Percentiles rank a stretch among this genome's conserved stretches.
Conservation (phyloP, 2,329 filamentous ascomycete species). For the Botrytis galanthina region DNA sequence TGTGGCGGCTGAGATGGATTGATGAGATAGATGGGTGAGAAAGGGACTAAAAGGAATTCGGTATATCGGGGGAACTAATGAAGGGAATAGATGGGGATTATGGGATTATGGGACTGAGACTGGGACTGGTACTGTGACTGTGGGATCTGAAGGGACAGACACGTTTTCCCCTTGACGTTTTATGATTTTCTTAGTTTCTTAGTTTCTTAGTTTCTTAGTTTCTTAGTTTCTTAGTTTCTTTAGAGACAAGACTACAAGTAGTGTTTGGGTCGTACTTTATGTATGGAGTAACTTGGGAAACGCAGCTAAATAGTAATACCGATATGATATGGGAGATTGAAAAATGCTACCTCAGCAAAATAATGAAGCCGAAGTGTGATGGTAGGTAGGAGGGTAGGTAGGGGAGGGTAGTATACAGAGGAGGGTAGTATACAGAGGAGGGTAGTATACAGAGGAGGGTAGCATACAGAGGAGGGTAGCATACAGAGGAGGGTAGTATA, state of each 20-base stretch:
- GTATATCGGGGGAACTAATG: slow-evolving; percentile 6
- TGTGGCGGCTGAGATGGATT: not conserved
- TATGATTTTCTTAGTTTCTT: not conserved
- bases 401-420: not conserved
- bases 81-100: not conserved
- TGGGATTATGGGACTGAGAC: not conserved
- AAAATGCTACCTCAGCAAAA: not conserved
- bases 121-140: too few species aligned
- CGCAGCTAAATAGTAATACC: not conserved
- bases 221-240: not conserved
- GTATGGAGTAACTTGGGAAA: not conserved
- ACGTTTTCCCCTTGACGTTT: slow-evolving; percentile 5
- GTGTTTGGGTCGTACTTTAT: not conserved
- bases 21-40: not conserved
- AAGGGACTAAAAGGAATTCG: slow-evolving; percentile 1
- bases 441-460: not conserved
- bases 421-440: not conserved
- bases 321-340: not conserved
- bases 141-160: not conserved
- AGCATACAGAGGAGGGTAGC: too few species aligned
- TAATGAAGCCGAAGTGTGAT: not conserved
- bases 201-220: not conserved
- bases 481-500: not conserved
- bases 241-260: not conserved
- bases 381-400: not conserved